These are phyloP conservation scores for Pleurotus pulmonarius DNA, from an alignment of 768 basidiomycete species.

Conservation along the genomic window DNA sequence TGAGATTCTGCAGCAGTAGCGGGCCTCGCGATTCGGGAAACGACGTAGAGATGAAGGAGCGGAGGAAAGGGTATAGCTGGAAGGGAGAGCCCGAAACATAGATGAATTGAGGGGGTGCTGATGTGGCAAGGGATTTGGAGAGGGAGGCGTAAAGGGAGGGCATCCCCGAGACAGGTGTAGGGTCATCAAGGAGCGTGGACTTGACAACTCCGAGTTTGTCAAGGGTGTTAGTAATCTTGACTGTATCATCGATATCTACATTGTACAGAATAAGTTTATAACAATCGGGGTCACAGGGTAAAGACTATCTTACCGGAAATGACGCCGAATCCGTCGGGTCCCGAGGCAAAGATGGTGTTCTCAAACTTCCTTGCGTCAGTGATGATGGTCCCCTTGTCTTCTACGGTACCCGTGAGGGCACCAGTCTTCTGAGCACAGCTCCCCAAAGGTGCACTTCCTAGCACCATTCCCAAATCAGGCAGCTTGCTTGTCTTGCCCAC, in stretches of 20 bases:
- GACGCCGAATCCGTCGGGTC: conserved; percentile 35
- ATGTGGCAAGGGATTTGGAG: conserved; percentile 25
- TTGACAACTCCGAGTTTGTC: conserved; percentile 28
- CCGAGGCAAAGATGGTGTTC: conserved; percentile 31
- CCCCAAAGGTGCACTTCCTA: conserved; percentile 28
- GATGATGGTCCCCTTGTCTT: conserved; percentile 13
- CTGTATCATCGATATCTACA: conserved; percentile 40
- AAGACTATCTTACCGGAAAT: conserved; percentile 32
- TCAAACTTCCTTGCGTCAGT: conserved; percentile 18
- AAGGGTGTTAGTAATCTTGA: conserved; percentile 38
- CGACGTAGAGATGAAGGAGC: conserved; percentile 30
- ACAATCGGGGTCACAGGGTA: not conserved
- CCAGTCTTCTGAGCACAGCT: conserved; percentile 18
- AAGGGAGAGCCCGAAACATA: conserved; percentile 42
- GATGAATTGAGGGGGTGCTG: conserved; percentile 30
- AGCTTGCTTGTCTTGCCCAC: conserved; percentile 25
- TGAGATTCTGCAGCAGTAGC: conserved; percentile 34
- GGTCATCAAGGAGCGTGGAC: conserved; percentile 36
- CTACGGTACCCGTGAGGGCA: conserved; percentile 13
- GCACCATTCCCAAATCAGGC: conserved; percentile 30
- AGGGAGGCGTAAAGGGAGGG: conserved; percentile 38
- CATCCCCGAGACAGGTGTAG: conserved; percentile 41
- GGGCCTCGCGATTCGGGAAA: conserved; percentile 34
- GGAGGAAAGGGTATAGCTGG: conserved; percentile 43
- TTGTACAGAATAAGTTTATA: not conserved